phyloP scores from a whole-genome alignment of 2,329 filamentous ascomycete genomes.

The Ambrosiella beaveri region DNA sequence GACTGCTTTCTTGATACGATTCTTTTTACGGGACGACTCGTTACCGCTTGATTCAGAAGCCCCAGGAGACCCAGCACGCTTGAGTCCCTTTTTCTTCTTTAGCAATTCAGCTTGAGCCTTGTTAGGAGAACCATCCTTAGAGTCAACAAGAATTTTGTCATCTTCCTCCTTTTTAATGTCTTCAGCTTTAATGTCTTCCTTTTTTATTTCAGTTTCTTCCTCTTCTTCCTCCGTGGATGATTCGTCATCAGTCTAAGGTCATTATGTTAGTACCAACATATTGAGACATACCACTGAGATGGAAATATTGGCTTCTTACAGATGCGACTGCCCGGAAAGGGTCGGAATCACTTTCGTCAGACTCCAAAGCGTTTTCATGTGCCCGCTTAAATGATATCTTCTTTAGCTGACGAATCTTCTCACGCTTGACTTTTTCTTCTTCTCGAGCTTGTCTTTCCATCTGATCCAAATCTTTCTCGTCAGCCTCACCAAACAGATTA shows the following conservation, averaged over 20 bases:
- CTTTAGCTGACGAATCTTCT: slow-evolving; percentile 57
- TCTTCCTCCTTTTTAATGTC: slow-evolving; percentile 34
- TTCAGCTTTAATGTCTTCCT: slow-evolving; percentile 26
- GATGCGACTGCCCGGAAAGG: slow-evolving; percentile 21
- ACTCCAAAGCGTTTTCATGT: slow-evolving; percentile 72
- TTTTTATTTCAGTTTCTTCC: slow-evolving; percentile 21
- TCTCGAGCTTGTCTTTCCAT: slow-evolving; percentile 53
- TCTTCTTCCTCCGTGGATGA: slow-evolving; percentile 22
- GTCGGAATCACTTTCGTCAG: slow-evolving; percentile 37
- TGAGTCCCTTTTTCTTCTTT: slow-evolving; percentile 46
- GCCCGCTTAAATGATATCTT: slow-evolving; percentile 75
- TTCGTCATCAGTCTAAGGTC: slow-evolving; percentile 15
- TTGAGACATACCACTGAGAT: not conserved
- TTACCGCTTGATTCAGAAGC: slow-evolving; percentile 83
- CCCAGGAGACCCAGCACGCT: slow-evolving; percentile 73
- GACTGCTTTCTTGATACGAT: slow-evolving; percentile 41
- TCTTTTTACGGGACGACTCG: slow-evolving; percentile 66
- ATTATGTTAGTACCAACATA: not conserved
- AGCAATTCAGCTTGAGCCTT: slow-evolving; percentile 31
- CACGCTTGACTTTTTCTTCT: slow-evolving; percentile 51
- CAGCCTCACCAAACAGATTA: slow-evolving; percentile 57
- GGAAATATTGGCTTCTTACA: slow-evolving; percentile 16
- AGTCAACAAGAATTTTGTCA: slow-evolving; percentile 38
- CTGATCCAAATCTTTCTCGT: slow-evolving; percentile 56
- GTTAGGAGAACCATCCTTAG: slow-evolving; percentile 43